A percentile compares a stretch with the other conserved stretches of the same genome.
phyloP scores from a whole-genome alignment of 345 rosid species.

The Anacardium occidentale region DNA sequence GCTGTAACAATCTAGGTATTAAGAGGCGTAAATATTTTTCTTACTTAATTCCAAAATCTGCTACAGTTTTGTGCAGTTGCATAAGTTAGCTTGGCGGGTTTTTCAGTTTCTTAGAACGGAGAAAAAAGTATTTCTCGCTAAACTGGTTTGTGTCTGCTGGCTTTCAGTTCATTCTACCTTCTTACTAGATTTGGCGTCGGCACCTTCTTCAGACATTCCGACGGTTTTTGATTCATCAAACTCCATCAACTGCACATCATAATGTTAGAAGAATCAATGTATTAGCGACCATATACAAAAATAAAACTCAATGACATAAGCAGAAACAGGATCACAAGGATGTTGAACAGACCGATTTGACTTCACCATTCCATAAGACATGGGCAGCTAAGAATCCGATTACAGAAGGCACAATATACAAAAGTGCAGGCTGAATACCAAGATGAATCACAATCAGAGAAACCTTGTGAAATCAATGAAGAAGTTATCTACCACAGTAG shows the following conservation, averaged over 20 bases:
- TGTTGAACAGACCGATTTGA: conserved; percentile 71
- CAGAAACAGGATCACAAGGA: not conserved
- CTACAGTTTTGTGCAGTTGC: conserved; percentile 32
- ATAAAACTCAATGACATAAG: not conserved
- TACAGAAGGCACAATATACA: conserved; percentile 91
- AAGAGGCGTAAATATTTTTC: conserved; percentile 12
- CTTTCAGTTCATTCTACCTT: conserved; percentile 36
- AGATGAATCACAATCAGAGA: not conserved
- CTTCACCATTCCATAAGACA: conserved; percentile 89
- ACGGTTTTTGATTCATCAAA: conserved; percentile 71
- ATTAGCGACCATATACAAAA: not conserved
- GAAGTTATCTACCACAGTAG: not conserved
- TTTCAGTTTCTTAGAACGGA: conserved; percentile 6
- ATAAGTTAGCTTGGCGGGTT: conserved; percentile 31
- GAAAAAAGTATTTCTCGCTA: conserved; percentile 15
- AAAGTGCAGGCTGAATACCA: conserved; percentile 80
- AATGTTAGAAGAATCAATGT: not conserved
- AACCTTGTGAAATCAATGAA: not conserved
- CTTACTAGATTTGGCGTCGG: conserved; percentile 38
- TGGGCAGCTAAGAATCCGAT: conserved; percentile 92
- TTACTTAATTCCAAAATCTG: conserved; percentile 38
- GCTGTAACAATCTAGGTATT: too few relatives aligned
- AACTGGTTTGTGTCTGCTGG: conserved; percentile 10
- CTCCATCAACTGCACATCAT: conserved; percentile 70
- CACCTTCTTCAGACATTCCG: conserved; percentile 26